Evolutionary conservation across 768 basidiomycete genomes (phyloP), one percentile per base, ranked within the genome.

Genomic region (Trametes cingulata): DNA sequence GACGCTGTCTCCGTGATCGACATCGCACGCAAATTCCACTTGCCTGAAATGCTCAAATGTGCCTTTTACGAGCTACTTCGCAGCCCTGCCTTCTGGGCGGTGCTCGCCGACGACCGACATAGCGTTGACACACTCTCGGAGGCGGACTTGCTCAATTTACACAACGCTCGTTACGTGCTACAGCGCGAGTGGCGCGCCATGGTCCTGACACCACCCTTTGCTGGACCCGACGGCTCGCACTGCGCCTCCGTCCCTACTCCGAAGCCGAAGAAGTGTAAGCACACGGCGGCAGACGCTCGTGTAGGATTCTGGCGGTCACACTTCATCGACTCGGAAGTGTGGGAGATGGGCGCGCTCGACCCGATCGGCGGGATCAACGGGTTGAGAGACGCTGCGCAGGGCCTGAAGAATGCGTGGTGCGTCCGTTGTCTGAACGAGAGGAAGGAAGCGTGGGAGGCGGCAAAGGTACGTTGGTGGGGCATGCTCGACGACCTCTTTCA

Each of bases 61-160:
- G 77, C 77, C 4, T 76, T 73, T 51, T 80, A 80, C 61, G 77
- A 80, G 61, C 67, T 79, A 33, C 62, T 76, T 5, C 69, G 76
- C 35, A 63, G 59, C 17, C 42, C 66, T 15, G 66, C 61, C 15
- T 71, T 73, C 53, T 72, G 69, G 19, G 69, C 72, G 50, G 58
- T 19, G 12, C 19, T 43, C 35, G 57, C 29, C n/a, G 48, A 39
- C 45, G 40, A 46, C 6, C 52, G 41, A 13, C 45, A 22, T 35
- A 12, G 12, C 15, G 50, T 37, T 20, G 45, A 25, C 5, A 4
- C 29, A 4, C 42, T 29, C 20, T 37, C 37, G 3, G 45, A 52
- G 41, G 29, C 43, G 39, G 69, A 71, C 25, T 10, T 70, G 46
- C 25, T 68, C 19, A 51, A 57, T 17, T 61, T 72, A 10, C 19